Base-by-base conservation (phyloP, 305 asterid genomes). In the Rubia tinctorum region DNA sequence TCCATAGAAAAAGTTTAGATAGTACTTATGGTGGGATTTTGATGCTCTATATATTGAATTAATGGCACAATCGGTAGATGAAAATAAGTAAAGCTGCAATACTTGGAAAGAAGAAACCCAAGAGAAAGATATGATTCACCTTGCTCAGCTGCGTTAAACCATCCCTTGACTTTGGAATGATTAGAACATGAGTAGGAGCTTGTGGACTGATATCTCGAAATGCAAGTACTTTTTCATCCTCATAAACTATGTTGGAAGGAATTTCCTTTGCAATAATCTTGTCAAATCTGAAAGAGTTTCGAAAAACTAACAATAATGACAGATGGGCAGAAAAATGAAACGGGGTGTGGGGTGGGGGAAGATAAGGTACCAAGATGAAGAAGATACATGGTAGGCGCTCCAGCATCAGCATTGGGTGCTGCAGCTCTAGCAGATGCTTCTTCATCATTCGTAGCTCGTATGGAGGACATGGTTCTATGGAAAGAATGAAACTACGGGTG, bases 251-350 rank as follows among this genome's bases (percentile, higher is more conserved):
- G 78, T 87, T 72, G 20, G 97, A 85, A 64, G 96, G 98, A 76
- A 94, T 87, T 73, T 90, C 97, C 87, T 90, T 93, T 20, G 94
- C 85, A n/a, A 94, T 91, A 77, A 94, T 94, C 87, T 94, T 93
- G 87, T 93, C 97, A 76, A 86, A 93, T 86, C 97, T 91, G 81
- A 76, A 77, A 80, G 72, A 77, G 72, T 34, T 34, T 34, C 5
- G 18, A 6, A 49, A 18, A 49, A 49, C 15, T 17, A 65, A 27
- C 25, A 30, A 74, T 71, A 62, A 45, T 39, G 23, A 60, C 6
- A 68, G 71, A 77, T 67, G 71, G 71, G 61, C 13, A 39, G 44
- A 45, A 43, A 65, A 5, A 37, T 2, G 22, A 58, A 8, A 58
- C 0, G 64, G 64, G 37, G 6, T 58, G 56, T 5, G 15, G 56